Evolutionary conservation across 176 grass and related monocot genomes (phyloP).

Genomic region (Saccharum officinarum): DNA sequence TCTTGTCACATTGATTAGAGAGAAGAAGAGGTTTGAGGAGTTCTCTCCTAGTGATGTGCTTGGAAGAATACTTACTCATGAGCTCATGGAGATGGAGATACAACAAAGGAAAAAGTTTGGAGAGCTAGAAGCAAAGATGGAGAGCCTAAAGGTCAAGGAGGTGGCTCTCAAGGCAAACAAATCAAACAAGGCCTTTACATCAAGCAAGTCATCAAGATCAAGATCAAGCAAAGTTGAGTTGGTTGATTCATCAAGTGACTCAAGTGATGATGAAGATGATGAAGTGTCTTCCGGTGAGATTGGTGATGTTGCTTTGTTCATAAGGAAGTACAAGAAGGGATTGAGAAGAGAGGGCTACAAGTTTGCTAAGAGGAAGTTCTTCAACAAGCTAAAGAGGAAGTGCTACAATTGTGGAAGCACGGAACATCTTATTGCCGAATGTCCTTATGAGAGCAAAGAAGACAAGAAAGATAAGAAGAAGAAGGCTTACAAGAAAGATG

Average conservation of each 20-base stretch:
- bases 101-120: neutral
- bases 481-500: neutral
- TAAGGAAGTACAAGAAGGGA: neutral
- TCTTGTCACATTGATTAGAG: neutral
- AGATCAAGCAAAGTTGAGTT: neutral
- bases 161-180: neutral
- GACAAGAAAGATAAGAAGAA: neutral
- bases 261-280: neutral
- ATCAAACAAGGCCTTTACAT: neutral
- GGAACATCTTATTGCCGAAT: neutral
- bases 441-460: neutral
- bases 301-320: neutral
- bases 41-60: neutral
- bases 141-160: neutral
- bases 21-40: neutral
- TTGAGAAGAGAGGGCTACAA: neutral
- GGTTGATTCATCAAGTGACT: neutral
- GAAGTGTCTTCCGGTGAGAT: neutral
- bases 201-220: neutral
- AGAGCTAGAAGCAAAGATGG: neutral
- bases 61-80: neutral
- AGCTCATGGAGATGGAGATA: neutral
- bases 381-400: no score
- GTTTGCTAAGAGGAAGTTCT: neutral
- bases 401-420: no score